Percentiles rank a stretch among this genome's conserved stretches.
Evolutionary conservation across 2,329 filamentous ascomycete genomes (phyloP).

Genomic region (Aspergillus pseudoviridinutans): DNA sequence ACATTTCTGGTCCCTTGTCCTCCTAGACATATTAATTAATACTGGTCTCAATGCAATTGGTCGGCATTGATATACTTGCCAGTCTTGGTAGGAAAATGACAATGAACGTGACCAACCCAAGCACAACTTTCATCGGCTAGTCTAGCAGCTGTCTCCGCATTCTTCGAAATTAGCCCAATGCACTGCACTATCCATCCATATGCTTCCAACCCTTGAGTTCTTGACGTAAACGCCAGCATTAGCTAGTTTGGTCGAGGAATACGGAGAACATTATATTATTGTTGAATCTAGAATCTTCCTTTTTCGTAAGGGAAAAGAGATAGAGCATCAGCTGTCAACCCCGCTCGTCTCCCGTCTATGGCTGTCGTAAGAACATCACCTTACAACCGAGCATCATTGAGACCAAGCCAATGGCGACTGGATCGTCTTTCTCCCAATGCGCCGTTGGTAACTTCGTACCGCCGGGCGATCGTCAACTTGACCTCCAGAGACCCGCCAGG

Average conservation of each 20-base stretch:
- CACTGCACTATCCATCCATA: neutral
- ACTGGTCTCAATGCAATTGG: neutral
- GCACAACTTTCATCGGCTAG: neutral
- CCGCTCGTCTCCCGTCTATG: neutral
- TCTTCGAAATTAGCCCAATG: neutral
- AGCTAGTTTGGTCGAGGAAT: neutral
- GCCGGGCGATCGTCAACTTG: constrained; percentile 11
- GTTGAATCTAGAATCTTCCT: neutral
- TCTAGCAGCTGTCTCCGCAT: neutral
- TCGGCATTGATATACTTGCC: neutral
- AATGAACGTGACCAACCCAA: neutral
- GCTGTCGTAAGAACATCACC: too few relatives aligned
- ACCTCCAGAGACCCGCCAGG: constrained; percentile 9
- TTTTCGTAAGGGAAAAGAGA: neutral
- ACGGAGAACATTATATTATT: neutral
- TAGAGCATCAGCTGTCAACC: neutral
- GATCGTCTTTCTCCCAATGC: neutral
- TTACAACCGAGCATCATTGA: neutral
- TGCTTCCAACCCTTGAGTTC: neutral
- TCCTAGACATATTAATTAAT: neutral
- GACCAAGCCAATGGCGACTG: neutral
- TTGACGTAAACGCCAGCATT: neutral
- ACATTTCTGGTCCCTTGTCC: neutral
- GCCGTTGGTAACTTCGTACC: constrained; percentile 5
- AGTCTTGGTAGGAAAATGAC: neutral